These are phyloP conservation scores for Dichotomopilus funicola DNA, from an alignment of 2,329 filamentous ascomycete genomes.

Conservation along the genomic window DNA sequence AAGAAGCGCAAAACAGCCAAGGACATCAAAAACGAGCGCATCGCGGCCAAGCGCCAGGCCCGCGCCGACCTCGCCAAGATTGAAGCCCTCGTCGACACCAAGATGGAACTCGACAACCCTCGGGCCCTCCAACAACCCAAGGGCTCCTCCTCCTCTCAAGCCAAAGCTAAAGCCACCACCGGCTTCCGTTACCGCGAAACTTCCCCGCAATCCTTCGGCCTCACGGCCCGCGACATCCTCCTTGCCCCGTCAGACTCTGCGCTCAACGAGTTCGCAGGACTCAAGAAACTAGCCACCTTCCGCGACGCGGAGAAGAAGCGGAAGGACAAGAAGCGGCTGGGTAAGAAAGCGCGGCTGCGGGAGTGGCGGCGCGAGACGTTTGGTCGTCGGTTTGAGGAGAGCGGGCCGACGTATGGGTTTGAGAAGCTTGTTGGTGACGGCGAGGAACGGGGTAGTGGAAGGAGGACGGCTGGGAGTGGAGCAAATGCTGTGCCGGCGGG, in stretches of 20 bases:
- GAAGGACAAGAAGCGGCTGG: slow-evolving; percentile 78
- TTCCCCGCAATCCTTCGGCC: slow-evolving; percentile 80
- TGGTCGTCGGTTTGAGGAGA: slow-evolving; percentile 50
- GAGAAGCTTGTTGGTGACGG: slow-evolving; percentile 32
- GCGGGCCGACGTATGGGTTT: slow-evolving; percentile 53
- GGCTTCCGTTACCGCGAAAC: slow-evolving; percentile 93
- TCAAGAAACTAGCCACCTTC: slow-evolving; percentile 93
- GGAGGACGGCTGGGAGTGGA: slow-evolving; percentile 24
- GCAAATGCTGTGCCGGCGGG: slow-evolving; percentile 6
- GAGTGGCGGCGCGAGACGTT: slow-evolving; percentile 72
- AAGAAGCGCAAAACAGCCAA: slow-evolving; percentile 56
- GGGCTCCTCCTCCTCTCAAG: slow-evolving; percentile 9
- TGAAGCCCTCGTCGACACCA: slow-evolving; percentile 77
- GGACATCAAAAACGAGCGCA: slow-evolving; percentile 53
- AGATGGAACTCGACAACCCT: slow-evolving; percentile 66
- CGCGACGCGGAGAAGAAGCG: slow-evolving; percentile 83
- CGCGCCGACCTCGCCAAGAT: slow-evolving; percentile 76
- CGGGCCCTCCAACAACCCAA: slow-evolving; percentile 46
- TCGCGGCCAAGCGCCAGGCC: slow-evolving; percentile 60
- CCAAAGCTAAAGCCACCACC: slow-evolving; percentile 10
- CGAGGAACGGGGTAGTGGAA: slow-evolving; percentile 28
- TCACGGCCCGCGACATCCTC: slow-evolving; percentile 85
- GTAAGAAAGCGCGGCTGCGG: slow-evolving; percentile 85
- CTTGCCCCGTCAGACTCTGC: slow-evolving; percentile 76
- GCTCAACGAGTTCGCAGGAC: slow-evolving; percentile 82